Evolutionary conservation across 1,284 basidiomycete genomes (phyloP).

Genomic region (Polyporus tsugae): DNA sequence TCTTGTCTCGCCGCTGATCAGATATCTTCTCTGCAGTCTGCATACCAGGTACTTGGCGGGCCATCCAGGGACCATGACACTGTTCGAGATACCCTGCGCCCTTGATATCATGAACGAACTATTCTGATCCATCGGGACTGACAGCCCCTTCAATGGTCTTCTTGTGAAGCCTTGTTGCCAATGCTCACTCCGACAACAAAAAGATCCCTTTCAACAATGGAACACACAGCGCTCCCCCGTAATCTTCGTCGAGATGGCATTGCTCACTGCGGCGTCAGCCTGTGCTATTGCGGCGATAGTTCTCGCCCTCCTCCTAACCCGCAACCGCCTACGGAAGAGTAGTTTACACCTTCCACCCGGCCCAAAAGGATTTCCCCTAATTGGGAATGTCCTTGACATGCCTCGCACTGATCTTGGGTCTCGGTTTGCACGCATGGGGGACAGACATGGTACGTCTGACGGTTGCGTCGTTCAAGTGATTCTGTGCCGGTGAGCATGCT

Average conservation of each 20-base stretch:
- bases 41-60: neutral
- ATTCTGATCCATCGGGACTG: neutral
- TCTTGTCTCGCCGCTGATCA: neutral
- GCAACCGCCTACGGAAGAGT: neutral
- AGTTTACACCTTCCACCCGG: conserved; percentile 36
- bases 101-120: neutral
- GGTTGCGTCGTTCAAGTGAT: neutral
- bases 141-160: neutral
- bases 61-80: neutral
- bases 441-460: conserved; percentile 28
- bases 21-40: neutral
- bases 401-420: conserved; percentile 35
- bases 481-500: neutral
- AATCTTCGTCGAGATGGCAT: neutral
- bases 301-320: neutral
- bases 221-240: neutral
- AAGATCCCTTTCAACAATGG: neutral
- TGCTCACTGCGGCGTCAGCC: neutral
- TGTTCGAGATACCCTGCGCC: too few relatives aligned
- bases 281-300: neutral
- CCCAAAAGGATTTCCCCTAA: conserved; percentile 36
- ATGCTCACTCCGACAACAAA: neutral
- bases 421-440: conserved; percentile 36
- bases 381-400: conserved; percentile 41
- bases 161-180: neutral